Conservation (phyloP, 345 rosid genomes). For the Bruguiera sexangula region DNA sequence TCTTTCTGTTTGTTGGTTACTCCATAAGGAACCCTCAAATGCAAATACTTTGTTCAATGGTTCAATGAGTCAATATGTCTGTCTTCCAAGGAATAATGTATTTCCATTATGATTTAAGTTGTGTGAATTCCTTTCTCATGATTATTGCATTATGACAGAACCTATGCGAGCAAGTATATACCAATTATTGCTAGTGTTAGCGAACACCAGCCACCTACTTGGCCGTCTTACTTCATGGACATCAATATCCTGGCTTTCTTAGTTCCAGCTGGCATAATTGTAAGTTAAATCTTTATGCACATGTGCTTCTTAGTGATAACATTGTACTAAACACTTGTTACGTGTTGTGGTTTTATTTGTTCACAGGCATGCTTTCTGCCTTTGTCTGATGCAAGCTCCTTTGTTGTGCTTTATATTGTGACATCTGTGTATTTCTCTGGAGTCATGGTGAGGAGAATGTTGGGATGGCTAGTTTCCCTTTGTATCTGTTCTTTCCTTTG, state of each 20-base stretch:
- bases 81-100: neutral
- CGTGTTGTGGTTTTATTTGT: conserved; percentile 23
- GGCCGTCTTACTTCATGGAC: conserved; percentile 99
- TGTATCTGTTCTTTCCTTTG: neutral
- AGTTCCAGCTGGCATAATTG: conserved; percentile 99
- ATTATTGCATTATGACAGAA: conserved; percentile 46
- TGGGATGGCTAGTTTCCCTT: neutral
- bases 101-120: neutral
- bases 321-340: conserved; percentile 10
- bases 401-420: conserved; percentile 81
- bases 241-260: conserved; percentile 98
- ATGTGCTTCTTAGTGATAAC: conserved; percentile 8
- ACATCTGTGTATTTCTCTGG: conserved; percentile 98
- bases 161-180: conserved; percentile 95
- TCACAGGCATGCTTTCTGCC: conserved; percentile 96
- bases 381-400: conserved; percentile 96
- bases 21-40: too few species aligned
- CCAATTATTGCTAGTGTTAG: conserved; percentile 99
- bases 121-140: conserved; percentile 12
- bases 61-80: neutral
- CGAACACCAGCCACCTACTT: conserved; percentile 99
- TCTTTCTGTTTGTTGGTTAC: too few species aligned
- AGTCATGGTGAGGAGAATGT: conserved; percentile 77
- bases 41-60: too few species aligned
- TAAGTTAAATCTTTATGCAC: conserved; percentile 38